Evolutionary conservation across 2,329 filamentous ascomycete species (phyloP), one percentile per base, ranked within the genome.

Genomic region (Monosporascus sp.): DNA sequence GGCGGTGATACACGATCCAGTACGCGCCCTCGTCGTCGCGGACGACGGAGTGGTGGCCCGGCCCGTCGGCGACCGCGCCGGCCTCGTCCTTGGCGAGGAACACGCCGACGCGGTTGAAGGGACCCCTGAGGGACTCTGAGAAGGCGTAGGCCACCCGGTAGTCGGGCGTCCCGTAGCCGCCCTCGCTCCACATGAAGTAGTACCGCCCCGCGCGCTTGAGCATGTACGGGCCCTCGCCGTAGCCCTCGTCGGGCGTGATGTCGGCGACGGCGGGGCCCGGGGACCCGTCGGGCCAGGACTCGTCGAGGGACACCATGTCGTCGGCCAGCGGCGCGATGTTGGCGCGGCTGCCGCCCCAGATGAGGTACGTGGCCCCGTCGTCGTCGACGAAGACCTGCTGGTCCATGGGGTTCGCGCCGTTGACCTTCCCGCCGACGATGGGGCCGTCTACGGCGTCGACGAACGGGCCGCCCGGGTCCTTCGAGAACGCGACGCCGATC

Each of bases 181-280:
- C 51, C 45, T 52, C 51, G 44, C 44, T 49, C 51, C 51, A 52
- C 51, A 52, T 52, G 37, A 52, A 41, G 44, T 52, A 52, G 41
- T 52, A 52, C 20, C 20, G 28, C 15, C 46, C 51, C 22, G 14
- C 51, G 35, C 28, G 51, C 51, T 52, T 52, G 1, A 52, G 14
- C 51, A 52, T 49, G 45, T 52, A 52, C 6, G 44, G 20, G 2
- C 51, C 51, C 44, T 52, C 51, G 8, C 51, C 51, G 37, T 40
- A 52, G 26, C 51, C 51, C 37, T 52, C 44, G 18, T 41, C 47
- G 20, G 51, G 51, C 28, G 51, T 52, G 44, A 52, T 52, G 18
- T 52, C 44, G 31, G 24, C 18, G n/a, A 38, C 22, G 31, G 3
- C 18, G 20, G 40, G 26, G 9, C 18, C 18, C 22, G 9, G 11